Evolutionary conservation across 768 basidiomycete species (phyloP).

Genomic region (Suillus clintonianus): DNA sequence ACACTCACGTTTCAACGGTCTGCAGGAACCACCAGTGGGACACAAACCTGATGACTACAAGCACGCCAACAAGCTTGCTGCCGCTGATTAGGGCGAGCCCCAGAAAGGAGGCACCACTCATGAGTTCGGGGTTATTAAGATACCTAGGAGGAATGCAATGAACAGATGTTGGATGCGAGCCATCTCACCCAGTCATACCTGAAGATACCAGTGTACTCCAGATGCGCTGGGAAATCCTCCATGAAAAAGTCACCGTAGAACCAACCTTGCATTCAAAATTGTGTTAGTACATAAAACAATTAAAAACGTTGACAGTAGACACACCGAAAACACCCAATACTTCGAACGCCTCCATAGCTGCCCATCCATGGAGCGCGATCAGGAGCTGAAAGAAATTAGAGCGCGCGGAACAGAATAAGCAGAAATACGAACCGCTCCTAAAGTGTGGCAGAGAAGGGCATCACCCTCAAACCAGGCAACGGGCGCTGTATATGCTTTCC

Average conservation of each 20-base stretch:
- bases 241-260: slow-evolving; percentile 98
- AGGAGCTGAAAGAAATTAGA: slow-evolving; percentile 56
- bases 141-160: slow-evolving; percentile 52
- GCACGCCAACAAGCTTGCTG: slow-evolving; percentile 84
- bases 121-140: slow-evolving; percentile 93
- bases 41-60: slow-evolving; percentile 84
- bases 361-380: slow-evolving; percentile 89
- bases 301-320: slow-evolving; percentile 12
- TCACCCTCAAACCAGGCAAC: slow-evolving; percentile 85
- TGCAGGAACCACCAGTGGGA: slow-evolving; percentile 97
- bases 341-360: slow-evolving; percentile 86
- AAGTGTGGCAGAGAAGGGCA: slow-evolving; percentile 82
- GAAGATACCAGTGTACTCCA: slow-evolving; percentile 98
- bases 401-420: slow-evolving; percentile 7
- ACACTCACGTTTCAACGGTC: slow-evolving; percentile 83
- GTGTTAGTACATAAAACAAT: neutral
- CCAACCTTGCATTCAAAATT: slow-evolving; percentile 64
- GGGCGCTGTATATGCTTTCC: slow-evolving; percentile 87
- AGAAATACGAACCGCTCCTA: slow-evolving; percentile 70
- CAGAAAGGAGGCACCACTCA: slow-evolving; percentile 95
- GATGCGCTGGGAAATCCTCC: slow-evolving; percentile 84
- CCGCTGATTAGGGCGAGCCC: slow-evolving; percentile 90
- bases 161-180: neutral
- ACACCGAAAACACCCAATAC: slow-evolving; percentile 91
- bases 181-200: slow-evolving; percentile 48